Conservation (phyloP, 2,329 filamentous ascomycete genomes). For the Exophiala mesophila region DNA sequence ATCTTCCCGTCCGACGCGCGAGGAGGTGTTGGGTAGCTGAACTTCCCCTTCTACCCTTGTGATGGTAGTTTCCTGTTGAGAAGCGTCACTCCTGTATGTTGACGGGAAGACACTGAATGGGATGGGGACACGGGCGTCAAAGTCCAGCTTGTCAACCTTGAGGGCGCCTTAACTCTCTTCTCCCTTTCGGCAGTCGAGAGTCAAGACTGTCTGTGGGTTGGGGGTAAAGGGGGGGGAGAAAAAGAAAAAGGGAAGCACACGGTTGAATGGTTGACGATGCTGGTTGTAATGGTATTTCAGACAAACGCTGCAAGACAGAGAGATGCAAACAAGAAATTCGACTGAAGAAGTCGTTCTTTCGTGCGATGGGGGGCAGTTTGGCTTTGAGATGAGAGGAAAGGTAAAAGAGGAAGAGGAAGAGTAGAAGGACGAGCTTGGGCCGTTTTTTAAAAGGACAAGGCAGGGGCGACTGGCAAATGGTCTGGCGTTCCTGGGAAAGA, state of each 20-base stretch:
- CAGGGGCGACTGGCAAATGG: not conserved
- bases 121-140: constrained; percentile 78
- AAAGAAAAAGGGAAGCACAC: constrained; percentile 1
- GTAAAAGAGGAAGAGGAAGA: constrained; percentile 1
- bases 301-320: constrained; percentile 1
- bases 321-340: not conserved
- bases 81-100: constrained; percentile 78
- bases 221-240: not conserved
- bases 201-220: constrained; percentile 24
- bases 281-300: not conserved
- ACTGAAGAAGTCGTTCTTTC: not conserved
- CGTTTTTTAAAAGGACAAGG: not conserved
- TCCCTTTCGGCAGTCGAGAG: constrained; percentile 30
- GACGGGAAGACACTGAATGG: constrained; percentile 99
- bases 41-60: constrained; percentile 87
- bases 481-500: constrained; percentile 1
- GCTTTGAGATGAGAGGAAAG: not conserved
- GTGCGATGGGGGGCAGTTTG: not conserved
- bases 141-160: constrained; percentile 28
- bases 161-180: constrained; percentile 28
- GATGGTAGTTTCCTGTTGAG: constrained; percentile 57
- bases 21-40: constrained; percentile 60
- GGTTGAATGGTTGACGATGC: constrained; percentile 1
- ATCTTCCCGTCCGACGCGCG: constrained; percentile 97
- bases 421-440: not conserved